Conservation (phyloP, 2,329 filamentous ascomycete genomes). For the Nemania diffusa region DNA sequence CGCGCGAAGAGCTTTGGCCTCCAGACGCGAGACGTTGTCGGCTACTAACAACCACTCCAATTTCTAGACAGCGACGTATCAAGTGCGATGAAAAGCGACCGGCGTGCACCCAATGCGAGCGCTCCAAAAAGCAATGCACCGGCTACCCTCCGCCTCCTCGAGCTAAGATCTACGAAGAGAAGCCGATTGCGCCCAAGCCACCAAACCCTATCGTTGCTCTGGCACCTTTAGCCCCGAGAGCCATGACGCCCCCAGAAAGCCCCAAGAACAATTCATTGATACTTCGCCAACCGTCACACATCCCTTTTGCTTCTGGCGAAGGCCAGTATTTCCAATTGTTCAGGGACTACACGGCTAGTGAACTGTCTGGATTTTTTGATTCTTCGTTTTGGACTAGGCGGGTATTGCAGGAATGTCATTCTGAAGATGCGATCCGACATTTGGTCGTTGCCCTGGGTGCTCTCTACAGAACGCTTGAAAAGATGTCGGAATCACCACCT, state of each 20-base stretch:
- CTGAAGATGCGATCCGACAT: conserved; percentile 69
- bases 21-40: neutral
- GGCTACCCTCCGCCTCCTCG: conserved; percentile 71
- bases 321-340: conserved; percentile 72
- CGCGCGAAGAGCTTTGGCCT: neutral
- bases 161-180: conserved; percentile 57
- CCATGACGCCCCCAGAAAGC: conserved; percentile 51
- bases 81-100: conserved; percentile 75
- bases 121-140: conserved; percentile 66
- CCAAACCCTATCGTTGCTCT: conserved; percentile 3
- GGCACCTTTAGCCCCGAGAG: conserved; percentile 6
- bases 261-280: conserved; percentile 48
- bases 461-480: conserved; percentile 73
- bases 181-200: conserved; percentile 49
- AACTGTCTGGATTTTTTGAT: conserved; percentile 75
- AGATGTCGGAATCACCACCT: conserved; percentile 62
- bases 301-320: conserved; percentile 64
- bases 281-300: conserved; percentile 57
- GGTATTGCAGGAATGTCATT: conserved; percentile 72
- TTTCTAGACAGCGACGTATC: conserved; percentile 66
- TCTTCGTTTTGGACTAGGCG: conserved; percentile 72
- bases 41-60: conserved; percentile 27
- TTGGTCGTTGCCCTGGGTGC: conserved; percentile 74
- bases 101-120: conserved; percentile 67
- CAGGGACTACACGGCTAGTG: conserved; percentile 67